Conservation (phyloP, 495 filamentous ascomycete species). For the Cenococcum geophilum region DNA sequence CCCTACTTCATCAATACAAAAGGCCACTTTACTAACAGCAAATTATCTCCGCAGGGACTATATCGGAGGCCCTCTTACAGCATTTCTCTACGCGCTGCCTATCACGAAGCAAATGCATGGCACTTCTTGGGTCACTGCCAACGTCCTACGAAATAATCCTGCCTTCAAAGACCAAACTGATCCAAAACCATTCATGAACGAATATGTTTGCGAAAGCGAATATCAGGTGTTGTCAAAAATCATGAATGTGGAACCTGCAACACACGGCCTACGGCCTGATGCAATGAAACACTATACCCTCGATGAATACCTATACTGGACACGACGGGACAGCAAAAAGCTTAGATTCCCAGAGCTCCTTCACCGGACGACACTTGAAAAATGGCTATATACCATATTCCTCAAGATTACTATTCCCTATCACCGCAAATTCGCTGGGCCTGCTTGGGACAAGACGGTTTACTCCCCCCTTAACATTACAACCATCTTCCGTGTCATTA, state of each 20-base stretch:
- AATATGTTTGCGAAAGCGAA: neutral
- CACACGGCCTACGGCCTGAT: neutral
- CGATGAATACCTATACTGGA: neutral
- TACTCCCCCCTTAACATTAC: conserved; percentile 36
- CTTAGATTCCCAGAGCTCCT: conserved; percentile 22
- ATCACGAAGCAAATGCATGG: conserved; percentile 29
- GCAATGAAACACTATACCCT: neutral
- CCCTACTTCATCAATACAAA: no score
- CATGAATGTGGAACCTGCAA: neutral
- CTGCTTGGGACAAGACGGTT: neutral
- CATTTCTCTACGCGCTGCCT: conserved; percentile 35
- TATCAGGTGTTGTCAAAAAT: neutral
- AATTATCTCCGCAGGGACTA: conserved; percentile 33
- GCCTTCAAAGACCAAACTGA: neutral
- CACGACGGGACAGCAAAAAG: neutral
- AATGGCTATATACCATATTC: conserved; percentile 35
- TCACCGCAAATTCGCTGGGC: neutral
- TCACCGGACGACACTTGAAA: conserved; percentile 30
- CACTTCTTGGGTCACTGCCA: neutral
- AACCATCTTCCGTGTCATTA: conserved; percentile 33
- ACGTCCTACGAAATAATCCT: neutral
- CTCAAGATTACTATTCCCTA: conserved; percentile 38
- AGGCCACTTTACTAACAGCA: no score
- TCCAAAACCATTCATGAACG: neutral
- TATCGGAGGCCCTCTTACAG: conserved; percentile 35